Evolutionary conservation across 2,329 filamentous ascomycete species (phyloP).

Genomic region (Hypocrella siamensis): DNA sequence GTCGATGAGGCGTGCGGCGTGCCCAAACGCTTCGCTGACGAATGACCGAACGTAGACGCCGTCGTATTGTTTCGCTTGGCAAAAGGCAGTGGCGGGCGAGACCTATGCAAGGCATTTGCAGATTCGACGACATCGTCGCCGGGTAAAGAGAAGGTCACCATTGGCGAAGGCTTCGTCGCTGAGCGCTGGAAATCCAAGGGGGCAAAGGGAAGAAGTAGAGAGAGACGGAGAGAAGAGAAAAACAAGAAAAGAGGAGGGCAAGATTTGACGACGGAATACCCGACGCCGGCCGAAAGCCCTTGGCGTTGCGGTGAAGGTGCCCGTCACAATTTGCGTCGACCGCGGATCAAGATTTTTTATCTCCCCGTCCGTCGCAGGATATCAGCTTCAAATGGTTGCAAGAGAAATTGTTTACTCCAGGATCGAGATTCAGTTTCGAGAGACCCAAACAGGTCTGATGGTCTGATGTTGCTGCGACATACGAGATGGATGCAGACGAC

Average conservation of each 20-base stretch:
- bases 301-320: too few species aligned
- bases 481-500: too few species aligned
- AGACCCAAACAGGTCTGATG: too few species aligned
- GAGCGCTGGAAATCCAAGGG: neutral
- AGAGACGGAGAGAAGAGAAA: neutral
- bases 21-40: constrained; percentile 16
- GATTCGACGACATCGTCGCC: constrained; percentile 17
- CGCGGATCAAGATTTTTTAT: too few species aligned
- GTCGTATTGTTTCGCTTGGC: constrained; percentile 25
- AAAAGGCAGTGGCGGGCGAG: constrained; percentile 25
- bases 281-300: too few species aligned
- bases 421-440: too few species aligned
- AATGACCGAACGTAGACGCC: constrained; percentile 17
- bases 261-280: neutral
- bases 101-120: constrained; percentile 19
- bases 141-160: constrained; percentile 24
- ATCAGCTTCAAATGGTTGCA: too few species aligned
- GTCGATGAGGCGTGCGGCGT: constrained; percentile 22
- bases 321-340: too few species aligned
- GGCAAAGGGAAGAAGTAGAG: neutral
- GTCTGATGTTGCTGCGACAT: too few species aligned
- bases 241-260: neutral
- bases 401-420: too few species aligned
- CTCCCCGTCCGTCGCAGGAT: too few species aligned
- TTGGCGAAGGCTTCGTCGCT: too few species aligned